Evolutionary conservation across 148 eudicot genomes (phyloP), one percentile per base, ranked within the genome.

Genomic region (Camellia sinensis): DNA sequence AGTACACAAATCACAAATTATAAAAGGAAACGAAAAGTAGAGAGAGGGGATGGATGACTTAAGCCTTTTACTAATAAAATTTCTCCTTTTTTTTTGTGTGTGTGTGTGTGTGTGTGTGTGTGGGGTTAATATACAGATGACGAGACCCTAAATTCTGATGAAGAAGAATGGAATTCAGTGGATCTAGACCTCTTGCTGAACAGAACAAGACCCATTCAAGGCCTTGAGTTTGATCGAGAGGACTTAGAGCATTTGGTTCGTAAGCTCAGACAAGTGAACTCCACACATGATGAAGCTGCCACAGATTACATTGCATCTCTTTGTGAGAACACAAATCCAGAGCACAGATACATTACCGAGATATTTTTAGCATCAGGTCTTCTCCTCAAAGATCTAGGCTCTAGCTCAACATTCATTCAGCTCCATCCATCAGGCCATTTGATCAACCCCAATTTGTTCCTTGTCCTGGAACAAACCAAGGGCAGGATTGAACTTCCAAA

Each of bases 401-500:
- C 68, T 78, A 80, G 79, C 77, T 76, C 76, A 61, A 74, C 65
- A 67, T 54, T 78, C 62, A 72, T 75, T 57, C 85, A 79, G 83
- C 83, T 86, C 71, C 71, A 67, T 71, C 83, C 82, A 77, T 83
- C 87, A 17, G 77, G 81, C 77, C 78, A 82, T 80, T 76, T 85
- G 75, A 89, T 92, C 81, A 83, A 88, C 83, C 94, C 97, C 53
- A 84, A 85, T 15, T 71, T 92, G 83, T 92, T 90, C 82, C 79
- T 83, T 83, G 82, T 86, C 82, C 87, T 89, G 67, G 98, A 92
- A 80, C 90, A 88, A 84, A 87, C 81, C 22, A 84, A 85, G 80
- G 83, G 69, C 72, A 80, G 71, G 71, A 83, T 74, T 7, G 78
- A 74, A 73, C 50, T 79, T 50, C 62, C 82, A 48, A 68, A 77